phyloP scores from a whole-genome alignment of 2,329 filamentous ascomycete species.

The Westerdykella ornata region DNA sequence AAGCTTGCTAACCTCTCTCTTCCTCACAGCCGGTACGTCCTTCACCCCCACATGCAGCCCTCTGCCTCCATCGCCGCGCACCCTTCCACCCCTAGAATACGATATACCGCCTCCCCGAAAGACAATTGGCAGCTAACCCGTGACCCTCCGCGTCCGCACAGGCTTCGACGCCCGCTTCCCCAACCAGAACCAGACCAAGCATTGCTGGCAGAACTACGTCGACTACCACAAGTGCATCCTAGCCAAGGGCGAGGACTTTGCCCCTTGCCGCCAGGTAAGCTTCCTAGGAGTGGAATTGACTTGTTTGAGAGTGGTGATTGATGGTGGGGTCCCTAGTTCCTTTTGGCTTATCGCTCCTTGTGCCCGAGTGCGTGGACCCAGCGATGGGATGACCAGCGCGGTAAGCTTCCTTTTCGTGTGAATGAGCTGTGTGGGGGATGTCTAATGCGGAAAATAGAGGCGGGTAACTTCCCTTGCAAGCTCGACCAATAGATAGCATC shows the following conservation, averaged over 20 bases:
- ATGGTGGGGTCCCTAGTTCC: constrained; percentile 62
- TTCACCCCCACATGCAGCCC: constrained; percentile 6
- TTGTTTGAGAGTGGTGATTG: constrained; percentile 1
- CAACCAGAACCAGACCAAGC: constrained; percentile 96
- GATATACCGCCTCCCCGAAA: constrained; percentile 1
- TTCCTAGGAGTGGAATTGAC: not conserved
- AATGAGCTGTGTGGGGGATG: not conserved
- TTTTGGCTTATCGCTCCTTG: constrained; percentile 90
- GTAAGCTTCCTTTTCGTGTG: constrained; percentile 46
- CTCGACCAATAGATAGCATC: constrained; percentile 29
- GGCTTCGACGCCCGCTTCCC: constrained; percentile 99
- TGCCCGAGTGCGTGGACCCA: constrained; percentile 92
- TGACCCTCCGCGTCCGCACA: constrained; percentile 36
- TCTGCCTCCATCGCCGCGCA: too few species aligned
- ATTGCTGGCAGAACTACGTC: constrained; percentile 99
- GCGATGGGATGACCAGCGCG: constrained; percentile 96
- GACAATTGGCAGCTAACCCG: constrained; percentile 12
- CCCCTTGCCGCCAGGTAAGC: constrained; percentile 86
- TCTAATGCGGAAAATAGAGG: constrained; percentile 13
- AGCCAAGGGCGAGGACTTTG: constrained; percentile 98
- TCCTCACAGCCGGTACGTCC: constrained; percentile 37
- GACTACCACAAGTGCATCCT: constrained; percentile 99
- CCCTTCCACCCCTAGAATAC: not conserved
- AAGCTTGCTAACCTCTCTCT: constrained; percentile 25
- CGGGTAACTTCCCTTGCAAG: constrained; percentile 33